Conservation (phyloP, 495 filamentous ascomycete species). For the Podospora fimiseda region DNA sequence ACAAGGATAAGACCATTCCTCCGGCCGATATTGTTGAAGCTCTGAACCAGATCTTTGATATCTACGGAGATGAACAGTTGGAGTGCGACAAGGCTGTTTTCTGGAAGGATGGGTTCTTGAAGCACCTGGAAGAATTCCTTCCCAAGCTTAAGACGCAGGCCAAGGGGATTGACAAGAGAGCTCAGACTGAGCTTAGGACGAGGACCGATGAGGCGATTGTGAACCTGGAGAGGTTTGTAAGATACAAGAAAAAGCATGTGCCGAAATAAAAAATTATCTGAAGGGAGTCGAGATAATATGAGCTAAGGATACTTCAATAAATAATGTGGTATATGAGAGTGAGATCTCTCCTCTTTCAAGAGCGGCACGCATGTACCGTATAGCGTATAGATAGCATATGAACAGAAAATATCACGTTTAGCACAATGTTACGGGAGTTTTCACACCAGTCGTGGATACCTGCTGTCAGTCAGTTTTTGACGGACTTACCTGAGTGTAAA, state of each 20-base stretch:
- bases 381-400: too few relatives aligned
- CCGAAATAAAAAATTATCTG: slow-evolving; percentile 9
- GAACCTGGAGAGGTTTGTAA: slow-evolving; percentile 53
- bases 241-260: slow-evolving; percentile 51
- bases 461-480: too few relatives aligned
- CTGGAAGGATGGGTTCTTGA: slow-evolving; percentile 51
- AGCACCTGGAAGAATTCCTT: slow-evolving; percentile 46
- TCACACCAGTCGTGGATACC: too few relatives aligned
- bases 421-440: too few relatives aligned
- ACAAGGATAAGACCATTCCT: slow-evolving; percentile 21
- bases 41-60: slow-evolving; percentile 55
- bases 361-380: too few relatives aligned
- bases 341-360: too few relatives aligned
- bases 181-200: slow-evolving; percentile 42
- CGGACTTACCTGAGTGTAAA: too few relatives aligned
- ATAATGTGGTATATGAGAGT: too few relatives aligned
- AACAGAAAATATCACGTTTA: too few relatives aligned
- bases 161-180: slow-evolving; percentile 52
- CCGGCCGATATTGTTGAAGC: slow-evolving; percentile 50
- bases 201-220: slow-evolving; percentile 50
- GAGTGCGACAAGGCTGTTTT: slow-evolving; percentile 53
- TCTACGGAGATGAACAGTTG: slow-evolving; percentile 52
- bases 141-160: slow-evolving; percentile 46
- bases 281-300: not conserved
- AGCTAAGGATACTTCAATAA: too few relatives aligned